phyloP scores from a whole-genome alignment of 1,284 basidiomycete genomes.

The Boletus sp. region DNA sequence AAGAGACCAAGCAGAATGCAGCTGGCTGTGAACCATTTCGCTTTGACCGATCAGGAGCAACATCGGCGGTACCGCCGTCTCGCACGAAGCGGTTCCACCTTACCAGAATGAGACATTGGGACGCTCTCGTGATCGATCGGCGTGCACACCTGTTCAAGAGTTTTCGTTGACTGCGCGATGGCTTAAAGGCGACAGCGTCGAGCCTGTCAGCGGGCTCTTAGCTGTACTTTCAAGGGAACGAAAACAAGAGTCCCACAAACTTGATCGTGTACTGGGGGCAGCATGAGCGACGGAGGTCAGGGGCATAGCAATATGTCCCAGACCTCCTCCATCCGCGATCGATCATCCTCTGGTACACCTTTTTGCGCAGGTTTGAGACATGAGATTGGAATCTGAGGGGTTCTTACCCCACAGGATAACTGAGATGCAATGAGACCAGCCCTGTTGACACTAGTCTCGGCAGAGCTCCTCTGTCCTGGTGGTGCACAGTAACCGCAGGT shows the following conservation, averaged over 20 bases:
- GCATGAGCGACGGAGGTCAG: conserved; percentile 80
- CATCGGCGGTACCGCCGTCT: conserved; percentile 47
- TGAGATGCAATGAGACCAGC: conserved; percentile 42
- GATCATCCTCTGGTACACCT: conserved; percentile 82
- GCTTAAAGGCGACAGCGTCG: conserved; percentile 72
- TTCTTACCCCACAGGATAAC: conserved; percentile 56
- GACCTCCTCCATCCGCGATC: conserved; percentile 91
- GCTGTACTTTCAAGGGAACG: conserved; percentile 8
- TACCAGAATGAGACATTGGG: conserved; percentile 24
- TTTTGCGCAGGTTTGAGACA: conserved; percentile 8
- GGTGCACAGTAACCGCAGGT: conserved; percentile 50
- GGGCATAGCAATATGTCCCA: conserved; percentile 83
- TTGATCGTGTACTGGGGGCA: conserved; percentile 95
- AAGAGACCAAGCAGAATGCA: conserved; percentile 44
- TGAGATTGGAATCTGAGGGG: conserved; percentile 1
- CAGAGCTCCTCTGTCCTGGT: conserved; percentile 41
- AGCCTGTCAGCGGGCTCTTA: conserved; percentile 51
- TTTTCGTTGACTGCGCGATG: conserved; percentile 81
- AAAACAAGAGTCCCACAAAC: conserved; percentile 41
- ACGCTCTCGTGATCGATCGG: not conserved
- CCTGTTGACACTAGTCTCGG: conserved; percentile 40
- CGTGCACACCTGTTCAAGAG: conserved; percentile 63
- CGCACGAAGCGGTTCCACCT: conserved; percentile 80
- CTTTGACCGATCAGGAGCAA: conserved; percentile 33
- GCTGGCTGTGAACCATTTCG: conserved; percentile 22